Evolutionary conservation across 148 eudicot species (phyloP), one percentile per base, ranked within the genome.

Genomic region (Fallopia convolvulus): DNA sequence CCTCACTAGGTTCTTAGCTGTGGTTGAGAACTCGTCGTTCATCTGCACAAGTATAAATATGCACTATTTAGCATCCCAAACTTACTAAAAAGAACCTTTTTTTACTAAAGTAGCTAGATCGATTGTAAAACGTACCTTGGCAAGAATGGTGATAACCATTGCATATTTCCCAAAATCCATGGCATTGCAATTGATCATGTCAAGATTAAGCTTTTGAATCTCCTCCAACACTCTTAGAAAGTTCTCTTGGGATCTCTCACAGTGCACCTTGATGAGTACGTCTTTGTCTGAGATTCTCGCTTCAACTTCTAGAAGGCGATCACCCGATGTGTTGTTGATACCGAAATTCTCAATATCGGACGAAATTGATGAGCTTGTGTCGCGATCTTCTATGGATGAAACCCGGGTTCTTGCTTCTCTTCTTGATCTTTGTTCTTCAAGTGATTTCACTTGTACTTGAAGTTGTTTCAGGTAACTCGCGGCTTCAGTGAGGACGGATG

Each of bases 401-500:
- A 63, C 12, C 40, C 73, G 32, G 33, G 80, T 39, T 79, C 74
- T 88, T 48, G 81, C n/a, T 58, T 77, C 79, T 8, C 66, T 44
- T 60, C 20, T 48, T 32, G 75, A 58, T n/a, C 58, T 60, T 39
- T 78, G 74, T 44, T 80, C 84, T 66, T 87, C 85, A 0, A 85
- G 83, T 13, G 47, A 58, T 73, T 74, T 81, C 40, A 79, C 81
- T 3, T 65, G 81, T 60, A 63, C 84, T 77, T 85, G 84, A 36
- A 88, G 84, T n/a, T 84, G 79, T 72, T 82, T 79, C 50, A 88
- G 42, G 70, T 88, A 82, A 23, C 75, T 79, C 2, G 75, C 70
- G 0, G 90, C 87, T 36, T 79, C 82, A 70, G 74, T 82, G 2
- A 88, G 77, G 20, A 85, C 77, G 21, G 88, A 77, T 63, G 84